Evolutionary conservation across 1,139 yeast genomes (phyloP).

Genomic region (Diutina sp.): DNA sequence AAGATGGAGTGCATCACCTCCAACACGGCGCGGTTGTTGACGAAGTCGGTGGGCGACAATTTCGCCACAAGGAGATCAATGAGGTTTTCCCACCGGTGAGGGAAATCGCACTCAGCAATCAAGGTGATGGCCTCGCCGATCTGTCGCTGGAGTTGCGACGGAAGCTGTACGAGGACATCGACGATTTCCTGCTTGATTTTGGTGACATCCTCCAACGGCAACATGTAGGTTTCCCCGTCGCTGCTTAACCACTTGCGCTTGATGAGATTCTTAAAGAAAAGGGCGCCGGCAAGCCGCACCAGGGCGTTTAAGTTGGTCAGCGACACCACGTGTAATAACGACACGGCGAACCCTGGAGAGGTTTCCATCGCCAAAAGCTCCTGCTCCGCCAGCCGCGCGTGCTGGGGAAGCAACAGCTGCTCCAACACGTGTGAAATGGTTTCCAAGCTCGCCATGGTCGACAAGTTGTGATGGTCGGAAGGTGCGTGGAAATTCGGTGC

Average conservation of each 20-base stretch:
- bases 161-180: slow-evolving; percentile 70
- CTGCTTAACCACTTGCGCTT: slow-evolving; percentile 84
- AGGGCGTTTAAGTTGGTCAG: slow-evolving; percentile 38
- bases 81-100: slow-evolving; percentile 73
- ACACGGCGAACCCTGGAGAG: slow-evolving; percentile 62
- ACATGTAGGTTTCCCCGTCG: slow-evolving; percentile 56
- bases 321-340: slow-evolving; percentile 69
- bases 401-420: slow-evolving; percentile 35
- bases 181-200: slow-evolving; percentile 68
- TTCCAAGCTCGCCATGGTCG: slow-evolving; percentile 24
- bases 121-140: slow-evolving; percentile 87
- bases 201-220: slow-evolving; percentile 48
- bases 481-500: not conserved
- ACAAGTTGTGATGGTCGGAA: not conserved
- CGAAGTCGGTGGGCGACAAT: slow-evolving; percentile 52
- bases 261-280: slow-evolving; percentile 81
- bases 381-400: slow-evolving; percentile 50
- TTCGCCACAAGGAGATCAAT: slow-evolving; percentile 64
- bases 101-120: slow-evolving; percentile 95
- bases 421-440: slow-evolving; percentile 33
- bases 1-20: slow-evolving; percentile 92
- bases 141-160: slow-evolving; percentile 68
- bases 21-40: slow-evolving; percentile 72
- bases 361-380: slow-evolving; percentile 48
- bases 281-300: slow-evolving; percentile 75